Conservation (phyloP, 2,329 filamentous ascomycete genomes). For the Grosmannia serpens region DNA sequence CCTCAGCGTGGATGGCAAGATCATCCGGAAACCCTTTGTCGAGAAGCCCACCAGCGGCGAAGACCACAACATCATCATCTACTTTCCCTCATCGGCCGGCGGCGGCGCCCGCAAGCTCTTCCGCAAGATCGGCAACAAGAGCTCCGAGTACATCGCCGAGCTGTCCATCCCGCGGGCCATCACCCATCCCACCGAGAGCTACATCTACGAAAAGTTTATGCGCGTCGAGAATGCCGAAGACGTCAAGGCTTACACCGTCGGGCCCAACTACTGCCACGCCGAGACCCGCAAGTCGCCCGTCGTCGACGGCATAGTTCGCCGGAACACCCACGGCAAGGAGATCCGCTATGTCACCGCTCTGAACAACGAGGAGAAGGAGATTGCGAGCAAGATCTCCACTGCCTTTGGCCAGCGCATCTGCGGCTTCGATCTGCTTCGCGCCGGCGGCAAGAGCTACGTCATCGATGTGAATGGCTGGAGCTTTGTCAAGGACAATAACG, state of each 20-base stretch:
- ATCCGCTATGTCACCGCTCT: conserved; percentile 87
- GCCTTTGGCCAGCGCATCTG: conserved; percentile 93
- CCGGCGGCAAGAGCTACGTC: conserved; percentile 83
- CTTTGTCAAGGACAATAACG: conserved; percentile 98
- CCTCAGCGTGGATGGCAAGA: conserved; percentile 71
- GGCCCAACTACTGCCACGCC: conserved; percentile 83
- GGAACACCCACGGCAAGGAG: conserved; percentile 96
- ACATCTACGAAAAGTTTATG: conserved; percentile 95
- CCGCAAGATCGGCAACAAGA: conserved; percentile 97
- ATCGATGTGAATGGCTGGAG: conserved; percentile 99
- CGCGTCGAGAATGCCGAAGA: conserved; percentile 95
- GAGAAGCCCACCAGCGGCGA: conserved; percentile 98
- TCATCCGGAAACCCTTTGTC: conserved; percentile 86
- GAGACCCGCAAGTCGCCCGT: conserved; percentile 96
- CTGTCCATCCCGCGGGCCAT: conserved; percentile 70
- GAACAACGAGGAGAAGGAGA: conserved; percentile 66
- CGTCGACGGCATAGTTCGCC: conserved; percentile 87
- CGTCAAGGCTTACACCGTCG: conserved; percentile 97
- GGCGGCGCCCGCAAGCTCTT: conserved; percentile 88
- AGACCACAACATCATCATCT: conserved; percentile 98
- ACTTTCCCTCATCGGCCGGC: conserved; percentile 77
- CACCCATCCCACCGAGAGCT: conserved; percentile 70
- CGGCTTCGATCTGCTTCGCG: conserved; percentile 86
- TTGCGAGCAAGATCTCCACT: conserved; percentile 80
- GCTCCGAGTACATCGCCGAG: conserved; percentile 79